phyloP scores from a whole-genome alignment of 2,329 filamentous ascomycete species.

The Fusarium sp. region DNA sequence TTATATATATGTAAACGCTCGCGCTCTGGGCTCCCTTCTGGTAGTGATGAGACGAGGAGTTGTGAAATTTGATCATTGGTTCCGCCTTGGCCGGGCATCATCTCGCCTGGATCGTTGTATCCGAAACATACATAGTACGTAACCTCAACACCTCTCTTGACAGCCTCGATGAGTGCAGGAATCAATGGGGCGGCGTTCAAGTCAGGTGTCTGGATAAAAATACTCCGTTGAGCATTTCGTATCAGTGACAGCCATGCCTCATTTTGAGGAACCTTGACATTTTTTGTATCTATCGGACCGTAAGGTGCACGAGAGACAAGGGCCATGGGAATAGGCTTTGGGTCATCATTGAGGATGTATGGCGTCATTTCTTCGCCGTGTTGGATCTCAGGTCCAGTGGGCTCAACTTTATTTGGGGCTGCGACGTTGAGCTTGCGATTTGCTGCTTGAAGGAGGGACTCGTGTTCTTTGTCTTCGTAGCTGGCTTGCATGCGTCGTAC shows the following conservation, averaged over 20 bases:
- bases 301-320: conserved; percentile 77
- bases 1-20: conserved; percentile 69
- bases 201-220: conserved; percentile 85
- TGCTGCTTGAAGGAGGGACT: conserved; percentile 68
- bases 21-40: conserved; percentile 53
- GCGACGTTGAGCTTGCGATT: conserved; percentile 75
- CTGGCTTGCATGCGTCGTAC: conserved; percentile 70
- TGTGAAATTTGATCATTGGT: conserved; percentile 79
- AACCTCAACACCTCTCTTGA: conserved; percentile 75
- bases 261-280: conserved; percentile 77
- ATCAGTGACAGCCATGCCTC: conserved; percentile 79
- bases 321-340: conserved; percentile 75
- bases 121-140: conserved; percentile 80
- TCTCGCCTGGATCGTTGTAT: conserved; percentile 82
- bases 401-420: conserved; percentile 61
- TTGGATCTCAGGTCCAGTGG: conserved; percentile 65
- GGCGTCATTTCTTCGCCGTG: conserved; percentile 72
- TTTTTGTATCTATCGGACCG: conserved; percentile 71
- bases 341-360: conserved; percentile 60
- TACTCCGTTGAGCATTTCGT: conserved; percentile 68
- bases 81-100: conserved; percentile 80
- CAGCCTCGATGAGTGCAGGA: conserved; percentile 71
- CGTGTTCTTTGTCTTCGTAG: conserved; percentile 61
- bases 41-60: conserved; percentile 67
- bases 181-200: conserved; percentile 78